These are phyloP conservation scores for Psilocybe cyanescens DNA, from an alignment of 768 basidiomycete species.

Conservation along the genomic window DNA sequence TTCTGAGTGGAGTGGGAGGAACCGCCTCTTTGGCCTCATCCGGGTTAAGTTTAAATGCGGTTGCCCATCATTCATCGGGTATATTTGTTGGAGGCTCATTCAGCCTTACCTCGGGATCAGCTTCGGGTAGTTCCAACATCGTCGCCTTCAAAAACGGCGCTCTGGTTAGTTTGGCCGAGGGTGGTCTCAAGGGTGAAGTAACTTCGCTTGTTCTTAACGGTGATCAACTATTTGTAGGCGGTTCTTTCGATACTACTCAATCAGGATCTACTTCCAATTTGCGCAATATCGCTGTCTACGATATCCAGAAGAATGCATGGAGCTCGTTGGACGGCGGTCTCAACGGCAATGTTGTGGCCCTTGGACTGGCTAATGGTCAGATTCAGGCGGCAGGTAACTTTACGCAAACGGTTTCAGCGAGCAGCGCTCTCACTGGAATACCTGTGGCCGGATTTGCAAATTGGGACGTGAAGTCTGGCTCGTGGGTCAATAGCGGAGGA, in stretches of 20 bases:
- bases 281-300: slow-evolving; percentile 70
- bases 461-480: slow-evolving; percentile 63
- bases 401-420: slow-evolving; percentile 43
- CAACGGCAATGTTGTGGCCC: slow-evolving; percentile 70
- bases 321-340: slow-evolving; percentile 70
- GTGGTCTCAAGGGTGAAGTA: slow-evolving; percentile 84
- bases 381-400: slow-evolving; percentile 81
- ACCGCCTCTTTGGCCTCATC: slow-evolving; percentile 37
- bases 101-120: slow-evolving; percentile 55
- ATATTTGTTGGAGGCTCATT: slow-evolving; percentile 84
- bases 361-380: slow-evolving; percentile 53
- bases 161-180: slow-evolving; percentile 54
- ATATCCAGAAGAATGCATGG: slow-evolving; percentile 71
- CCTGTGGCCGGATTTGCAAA: slow-evolving; percentile 68
- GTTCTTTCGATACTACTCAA: slow-evolving; percentile 76
- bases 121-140: slow-evolving; percentile 69
- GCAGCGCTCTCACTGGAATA: slow-evolving; percentile 36
- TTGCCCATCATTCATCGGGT: slow-evolving; percentile 69
- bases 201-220: slow-evolving; percentile 64
- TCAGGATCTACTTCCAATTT: slow-evolving; percentile 55
- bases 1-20: slow-evolving; percentile 66
- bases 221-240: slow-evolving; percentile 82
- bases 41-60: slow-evolving; percentile 49
- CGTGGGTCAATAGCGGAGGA: slow-evolving; percentile 79
- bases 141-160: slow-evolving; percentile 67